Percentiles rank a stretch among this genome's conserved stretches.
phyloP scores from a whole-genome alignment of 768 basidiomycete genomes.

The Mrakia hoshinonis region DNA sequence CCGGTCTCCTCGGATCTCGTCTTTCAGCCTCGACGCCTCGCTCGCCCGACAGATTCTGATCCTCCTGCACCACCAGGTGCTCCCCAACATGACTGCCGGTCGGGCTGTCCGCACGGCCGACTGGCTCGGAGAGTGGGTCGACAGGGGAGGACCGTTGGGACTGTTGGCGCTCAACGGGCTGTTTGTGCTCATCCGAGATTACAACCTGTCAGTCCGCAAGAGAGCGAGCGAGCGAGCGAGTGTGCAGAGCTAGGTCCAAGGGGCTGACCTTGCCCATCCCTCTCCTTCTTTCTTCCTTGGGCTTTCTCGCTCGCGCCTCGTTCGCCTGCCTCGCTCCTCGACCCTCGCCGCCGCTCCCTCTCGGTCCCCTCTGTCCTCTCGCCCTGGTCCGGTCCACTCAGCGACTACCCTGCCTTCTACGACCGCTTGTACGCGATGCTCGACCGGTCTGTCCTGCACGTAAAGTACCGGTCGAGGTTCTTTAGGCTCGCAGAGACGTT shows the following conservation, averaged over 20 bases:
- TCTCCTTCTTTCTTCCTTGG: too few relatives aligned
- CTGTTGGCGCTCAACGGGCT: conserved; percentile 83
- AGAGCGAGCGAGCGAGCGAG: too few relatives aligned
- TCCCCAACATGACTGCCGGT: conserved; percentile 66
- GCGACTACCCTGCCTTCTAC: conserved; percentile 95
- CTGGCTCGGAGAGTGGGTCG: conserved; percentile 81
- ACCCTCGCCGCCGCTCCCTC: too few relatives aligned
- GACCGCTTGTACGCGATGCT: conserved; percentile 81
- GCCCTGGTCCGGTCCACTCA: conserved; percentile 37
- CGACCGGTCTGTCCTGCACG: conserved; percentile 76
- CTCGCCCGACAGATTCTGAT: conserved; percentile 56
- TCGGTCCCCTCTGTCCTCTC: conserved; percentile 12
- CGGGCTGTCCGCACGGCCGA: conserved; percentile 54
- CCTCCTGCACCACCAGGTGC: conserved; percentile 70
- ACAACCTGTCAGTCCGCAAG: too few relatives aligned
- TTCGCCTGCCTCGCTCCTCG: too few relatives aligned
- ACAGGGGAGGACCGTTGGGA: conserved; percentile 77
- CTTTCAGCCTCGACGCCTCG: conserved; percentile 29
- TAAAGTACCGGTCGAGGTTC: conserved; percentile 87
- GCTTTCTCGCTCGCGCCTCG: too few relatives aligned
- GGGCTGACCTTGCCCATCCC: too few relatives aligned
- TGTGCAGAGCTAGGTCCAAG: too few relatives aligned
- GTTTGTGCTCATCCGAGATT: conserved; percentile 80
- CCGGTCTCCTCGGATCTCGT: too few relatives aligned
- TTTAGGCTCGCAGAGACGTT: conserved; percentile 87